Conservation (phyloP, 148 eudicot genomes). For the Rhododendron molle region DNA sequence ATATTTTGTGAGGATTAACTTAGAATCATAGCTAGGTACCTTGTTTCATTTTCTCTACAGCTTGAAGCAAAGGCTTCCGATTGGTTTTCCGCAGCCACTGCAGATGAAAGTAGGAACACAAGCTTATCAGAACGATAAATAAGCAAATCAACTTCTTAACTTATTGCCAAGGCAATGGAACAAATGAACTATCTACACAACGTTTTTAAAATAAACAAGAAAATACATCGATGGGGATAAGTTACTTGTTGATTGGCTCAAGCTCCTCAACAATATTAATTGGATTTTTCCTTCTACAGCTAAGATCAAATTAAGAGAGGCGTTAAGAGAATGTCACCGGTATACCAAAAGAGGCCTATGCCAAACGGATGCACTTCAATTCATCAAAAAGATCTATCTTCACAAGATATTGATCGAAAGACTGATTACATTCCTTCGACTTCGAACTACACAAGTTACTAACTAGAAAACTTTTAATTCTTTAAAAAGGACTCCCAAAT, state of each 20-base stretch:
- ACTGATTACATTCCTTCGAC: not conserved
- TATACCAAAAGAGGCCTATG: not conserved
- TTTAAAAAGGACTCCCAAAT: not conserved
- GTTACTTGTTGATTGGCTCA: not conserved
- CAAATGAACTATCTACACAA: not conserved
- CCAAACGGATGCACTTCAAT: not conserved
- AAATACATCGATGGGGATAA: not conserved
- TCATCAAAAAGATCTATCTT: not conserved
- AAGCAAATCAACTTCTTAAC: not conserved
- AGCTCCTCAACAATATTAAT: not conserved
- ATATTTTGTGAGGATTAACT: not conserved
- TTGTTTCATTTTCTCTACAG: constrained; percentile 99
- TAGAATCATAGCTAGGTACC: constrained; percentile 33
- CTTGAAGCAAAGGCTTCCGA: constrained; percentile 80
- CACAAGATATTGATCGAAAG: not conserved
- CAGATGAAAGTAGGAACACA: constrained; percentile 9
- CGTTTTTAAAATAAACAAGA: not conserved
- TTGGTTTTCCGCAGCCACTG: constrained; percentile 86
- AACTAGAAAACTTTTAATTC: not conserved
- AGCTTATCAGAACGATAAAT: constrained; percentile 1
- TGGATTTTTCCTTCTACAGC: not conserved
- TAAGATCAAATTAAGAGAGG: not conserved
- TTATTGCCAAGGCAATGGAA: not conserved
- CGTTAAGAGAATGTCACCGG: not conserved
- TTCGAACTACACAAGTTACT: not conserved